phyloP scores from a whole-genome alignment of 2,329 filamentous ascomycete species.

The Metarhizium robertsii region DNA sequence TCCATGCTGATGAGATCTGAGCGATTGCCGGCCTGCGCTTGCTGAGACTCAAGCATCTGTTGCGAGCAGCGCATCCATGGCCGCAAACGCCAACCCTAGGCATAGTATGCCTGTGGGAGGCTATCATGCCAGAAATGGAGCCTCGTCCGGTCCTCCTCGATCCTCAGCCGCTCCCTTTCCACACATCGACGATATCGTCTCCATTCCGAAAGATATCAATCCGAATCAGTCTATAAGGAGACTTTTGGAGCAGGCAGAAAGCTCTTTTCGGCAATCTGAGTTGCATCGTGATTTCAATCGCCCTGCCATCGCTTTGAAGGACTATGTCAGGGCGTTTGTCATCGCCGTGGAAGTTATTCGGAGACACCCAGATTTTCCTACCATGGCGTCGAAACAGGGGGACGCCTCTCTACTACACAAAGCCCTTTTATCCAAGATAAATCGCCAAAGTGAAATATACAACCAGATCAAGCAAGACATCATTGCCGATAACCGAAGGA shows the following conservation, averaged over 20 bases:
- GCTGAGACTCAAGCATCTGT: not conserved
- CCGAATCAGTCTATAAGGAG: slow-evolving; percentile 41
- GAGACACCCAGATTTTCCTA: slow-evolving; percentile 63
- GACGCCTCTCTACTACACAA: slow-evolving; percentile 39
- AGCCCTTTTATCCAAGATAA: slow-evolving; percentile 40
- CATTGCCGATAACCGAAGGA: slow-evolving; percentile 53
- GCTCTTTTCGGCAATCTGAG: slow-evolving; percentile 49
- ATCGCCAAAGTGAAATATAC: slow-evolving; percentile 38
- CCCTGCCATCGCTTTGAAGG: slow-evolving; percentile 67
- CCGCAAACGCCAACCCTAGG: slow-evolving; percentile 20
- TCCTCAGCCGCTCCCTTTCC: slow-evolving; percentile 29
- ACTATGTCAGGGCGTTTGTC: slow-evolving; percentile 75
- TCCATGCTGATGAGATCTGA: slow-evolving; percentile 3
- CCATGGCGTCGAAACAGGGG: slow-evolving; percentile 46
- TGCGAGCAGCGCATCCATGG: slow-evolving; percentile 14
- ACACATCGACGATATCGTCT: slow-evolving; percentile 45
- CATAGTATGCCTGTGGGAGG: slow-evolving; percentile 18
- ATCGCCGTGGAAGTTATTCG: slow-evolving; percentile 71
- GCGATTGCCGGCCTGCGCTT: slow-evolving; percentile 1
- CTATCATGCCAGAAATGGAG: slow-evolving; percentile 18
- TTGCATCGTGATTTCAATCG: slow-evolving; percentile 53
- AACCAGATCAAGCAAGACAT: slow-evolving; percentile 50
- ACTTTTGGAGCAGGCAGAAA: slow-evolving; percentile 43
- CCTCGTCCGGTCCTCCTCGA: slow-evolving; percentile 9
- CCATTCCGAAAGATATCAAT: slow-evolving; percentile 36